Conservation (phyloP, 2,329 filamentous ascomycete species). For the Dryadomyces sulphureus region DNA sequence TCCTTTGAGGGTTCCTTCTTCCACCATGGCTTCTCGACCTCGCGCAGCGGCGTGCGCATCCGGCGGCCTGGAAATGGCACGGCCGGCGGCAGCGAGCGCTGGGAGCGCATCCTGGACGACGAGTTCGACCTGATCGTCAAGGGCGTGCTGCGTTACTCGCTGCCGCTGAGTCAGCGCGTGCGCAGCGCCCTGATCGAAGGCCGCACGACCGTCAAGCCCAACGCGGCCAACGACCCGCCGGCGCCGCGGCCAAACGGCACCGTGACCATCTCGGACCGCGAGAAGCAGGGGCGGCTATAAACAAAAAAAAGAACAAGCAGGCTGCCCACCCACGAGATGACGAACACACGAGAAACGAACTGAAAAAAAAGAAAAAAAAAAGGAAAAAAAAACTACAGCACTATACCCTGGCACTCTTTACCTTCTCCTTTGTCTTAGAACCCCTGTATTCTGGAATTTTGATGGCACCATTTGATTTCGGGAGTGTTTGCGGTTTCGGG, state of each 20-base stretch:
- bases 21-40: constrained; percentile 54
- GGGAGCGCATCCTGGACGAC: constrained; percentile 81
- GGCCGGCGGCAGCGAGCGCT: constrained; percentile 68
- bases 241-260: constrained; percentile 24
- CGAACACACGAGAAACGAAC: background rate
- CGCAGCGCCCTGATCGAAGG: constrained; percentile 46
- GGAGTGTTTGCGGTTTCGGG: background rate
- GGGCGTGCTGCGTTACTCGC: constrained; percentile 72
- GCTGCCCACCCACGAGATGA: background rate
- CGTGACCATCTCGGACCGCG: constrained; percentile 11
- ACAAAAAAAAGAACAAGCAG: too few species aligned
- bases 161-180: constrained; percentile 45
- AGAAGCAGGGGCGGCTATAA: too few species aligned
- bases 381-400: background rate
- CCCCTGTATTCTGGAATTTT: constrained; percentile 2
- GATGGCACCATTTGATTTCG: background rate
- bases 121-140: constrained; percentile 89
- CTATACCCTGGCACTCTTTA: constrained; percentile 6
- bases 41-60: constrained; percentile 72
- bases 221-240: constrained; percentile 40
- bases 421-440: constrained; percentile 7
- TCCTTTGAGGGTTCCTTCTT: constrained; percentile 85
- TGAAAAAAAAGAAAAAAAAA: background rate
- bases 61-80: constrained; percentile 77
- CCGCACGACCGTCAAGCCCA: constrained; percentile 44